phyloP scores from a whole-genome alignment of 306 rosid genomes.

The Mucuna pruriens region DNA sequence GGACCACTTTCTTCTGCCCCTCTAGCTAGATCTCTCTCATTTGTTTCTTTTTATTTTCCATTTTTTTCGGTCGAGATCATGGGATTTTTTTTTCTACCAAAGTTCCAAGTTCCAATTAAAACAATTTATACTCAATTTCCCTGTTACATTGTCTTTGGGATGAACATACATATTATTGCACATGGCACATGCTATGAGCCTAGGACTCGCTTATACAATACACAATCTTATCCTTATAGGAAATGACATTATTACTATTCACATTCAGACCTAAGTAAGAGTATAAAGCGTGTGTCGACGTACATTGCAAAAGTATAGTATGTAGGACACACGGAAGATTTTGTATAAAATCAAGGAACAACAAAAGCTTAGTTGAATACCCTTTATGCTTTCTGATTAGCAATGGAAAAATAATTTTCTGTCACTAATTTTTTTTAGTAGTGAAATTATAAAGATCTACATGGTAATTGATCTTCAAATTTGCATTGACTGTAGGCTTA shows the following conservation, averaged over 20 bases:
- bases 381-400: no score
- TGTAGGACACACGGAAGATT: background rate
- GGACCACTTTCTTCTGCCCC: conserved; percentile 21
- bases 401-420: no score
- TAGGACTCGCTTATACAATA: background rate
- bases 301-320: background rate
- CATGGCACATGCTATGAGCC: background rate
- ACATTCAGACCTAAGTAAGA: background rate
- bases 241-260: background rate
- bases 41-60: background rate
- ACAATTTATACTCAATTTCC: background rate
- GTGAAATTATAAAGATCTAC: background rate
- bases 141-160: background rate
- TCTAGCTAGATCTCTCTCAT: background rate
- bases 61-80: background rate
- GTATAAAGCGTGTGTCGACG: background rate
- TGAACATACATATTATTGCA: background rate
- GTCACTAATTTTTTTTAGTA: no score
- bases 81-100: background rate
- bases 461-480: background rate
- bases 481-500: background rate
- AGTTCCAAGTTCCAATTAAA: background rate
- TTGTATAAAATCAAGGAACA: background rate
- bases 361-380: background rate
- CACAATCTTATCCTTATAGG: background rate